phyloP scores from a whole-genome alignment of 73 alveolate species.

The Symbiodinium natans region DNA sequence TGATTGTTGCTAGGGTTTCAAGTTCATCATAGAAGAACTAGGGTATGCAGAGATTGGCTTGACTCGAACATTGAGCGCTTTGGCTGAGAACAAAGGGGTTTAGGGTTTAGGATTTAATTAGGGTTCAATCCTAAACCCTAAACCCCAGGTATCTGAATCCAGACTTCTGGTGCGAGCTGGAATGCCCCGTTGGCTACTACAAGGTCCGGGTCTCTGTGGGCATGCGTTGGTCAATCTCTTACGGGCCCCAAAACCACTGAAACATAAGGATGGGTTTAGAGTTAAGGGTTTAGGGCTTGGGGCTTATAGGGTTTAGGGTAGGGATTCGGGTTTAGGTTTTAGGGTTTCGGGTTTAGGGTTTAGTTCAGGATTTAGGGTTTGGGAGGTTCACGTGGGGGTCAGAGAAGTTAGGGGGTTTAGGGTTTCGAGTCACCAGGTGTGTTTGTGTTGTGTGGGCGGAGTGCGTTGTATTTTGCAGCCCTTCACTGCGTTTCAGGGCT shows the following conservation, averaged over 20 bases:
- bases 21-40: no score
- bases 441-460: no score
- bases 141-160: conserved; percentile 37
- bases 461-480: no score
- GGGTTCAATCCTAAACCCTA: background rate
- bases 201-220: conserved; percentile 33
- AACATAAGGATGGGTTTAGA: background rate
- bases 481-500: no score
- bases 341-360: background rate
- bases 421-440: background rate
- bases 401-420: background rate
- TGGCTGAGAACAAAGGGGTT: background rate
- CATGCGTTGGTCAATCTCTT: no score
- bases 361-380: background rate
- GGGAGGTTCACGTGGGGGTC: background rate
- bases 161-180: conserved; percentile 80
- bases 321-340: background rate
- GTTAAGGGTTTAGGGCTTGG: background rate
- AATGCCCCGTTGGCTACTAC: conserved; percentile 83
- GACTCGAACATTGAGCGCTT: no score
- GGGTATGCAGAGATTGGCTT: no score
- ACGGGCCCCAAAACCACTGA: no score
- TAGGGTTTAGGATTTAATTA: background rate
- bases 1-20: no score
- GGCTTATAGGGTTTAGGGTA: background rate